Evolutionary conservation across 495 filamentous ascomycete species (phyloP), one percentile per base, ranked within the genome.

Genomic region (Neurospora sp.): DNA sequence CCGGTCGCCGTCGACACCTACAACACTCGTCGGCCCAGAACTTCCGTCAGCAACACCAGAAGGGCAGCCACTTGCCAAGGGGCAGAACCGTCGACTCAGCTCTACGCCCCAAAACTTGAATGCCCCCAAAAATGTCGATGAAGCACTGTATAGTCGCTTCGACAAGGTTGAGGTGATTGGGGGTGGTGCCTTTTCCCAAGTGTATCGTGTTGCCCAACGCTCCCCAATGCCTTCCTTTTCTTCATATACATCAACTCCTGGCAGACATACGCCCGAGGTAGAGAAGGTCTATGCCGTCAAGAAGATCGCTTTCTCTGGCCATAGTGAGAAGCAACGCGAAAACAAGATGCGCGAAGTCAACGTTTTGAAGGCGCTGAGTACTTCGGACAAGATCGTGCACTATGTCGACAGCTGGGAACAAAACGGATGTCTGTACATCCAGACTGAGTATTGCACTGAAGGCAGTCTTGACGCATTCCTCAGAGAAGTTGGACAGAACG

Each of bases 391-490:
- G 80, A 86, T 97, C 42, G 84, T 99, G 17, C 88, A 91, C 70
- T 90, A 94, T 71, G 82, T 93, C 54, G 89, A 94, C 74, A 90
- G 88, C 78, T 99, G 96, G 96, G 96, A 98, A 79, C 86, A 91
- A 40, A 88, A 90, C 71, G 78, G 79, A 45, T 89, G 93, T 74
- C 89, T 99, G 5, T 99, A 97, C 81, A 98, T 99, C 74, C 94
- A 97, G 83, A 98, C 95, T 0, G 96, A 98, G 75, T 99, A 88
- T 78, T 98, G 95, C 78, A 93, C 96, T 78, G 92, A 96, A 78
- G 96, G 96, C 10, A 96, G 92, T 74, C 82, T 99, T 69, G 92
- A 96, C 79, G 82, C 89, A 1, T 98, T 98, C 79, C 87, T 98
- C 13, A 84, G 87, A 11, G 86, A 91, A 71, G 89, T 92, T 73